Base-by-base conservation (phyloP, 169 alveolate genomes). In the Eimeria zaria region DNA sequence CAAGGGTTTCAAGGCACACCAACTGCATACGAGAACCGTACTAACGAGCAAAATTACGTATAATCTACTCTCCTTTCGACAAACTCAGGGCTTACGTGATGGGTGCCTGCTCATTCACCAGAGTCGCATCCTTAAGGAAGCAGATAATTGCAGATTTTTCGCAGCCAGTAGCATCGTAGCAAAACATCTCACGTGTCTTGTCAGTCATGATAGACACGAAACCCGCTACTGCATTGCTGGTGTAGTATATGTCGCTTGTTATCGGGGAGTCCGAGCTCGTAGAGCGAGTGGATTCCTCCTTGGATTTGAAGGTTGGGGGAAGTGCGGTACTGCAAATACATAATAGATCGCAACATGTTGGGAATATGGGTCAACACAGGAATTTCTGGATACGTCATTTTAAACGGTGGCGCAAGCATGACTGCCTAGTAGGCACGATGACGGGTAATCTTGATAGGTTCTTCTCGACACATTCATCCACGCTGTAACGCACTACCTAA, bases 121-220 rank as follows among this genome's bases (percentile, higher is more conserved):
- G 64, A 24, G 93, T 87, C 20, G 78, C 39, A 41, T 5, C 48
- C n/a, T 14, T n/a, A 58, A 87, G 39, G 62, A 87, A 39, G 81
- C 93, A 87, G 53, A 87, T 22, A 30, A 87, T 48, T 22, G 81
- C 93, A 6, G 83, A 12, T 5, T 87, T 62, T 8, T 11, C 20
- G 93, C 93, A 87, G 27, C 93, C 93, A 33, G 93, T 87, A 7
- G 93, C 93, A 44, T 60, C 33, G 62, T 60, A 60, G 93, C 93
- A 87, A 24, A 11, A 12, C 93, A 87, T 87, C 44, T 87, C 64
- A 58, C 67, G 93, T 12, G 62, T n/a, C 20, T 8, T 48, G 9
- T 87, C 93, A n/a, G 62, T 48, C 93, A 87, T 87, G 18, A 87
- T 18, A 5, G 93, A 87, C 24, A 41, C 93, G 67, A 30, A 87